These are phyloP conservation scores for Cladosporium sp. DNA, from an alignment of 2,329 filamentous ascomycete species.

Conservation along the genomic window DNA sequence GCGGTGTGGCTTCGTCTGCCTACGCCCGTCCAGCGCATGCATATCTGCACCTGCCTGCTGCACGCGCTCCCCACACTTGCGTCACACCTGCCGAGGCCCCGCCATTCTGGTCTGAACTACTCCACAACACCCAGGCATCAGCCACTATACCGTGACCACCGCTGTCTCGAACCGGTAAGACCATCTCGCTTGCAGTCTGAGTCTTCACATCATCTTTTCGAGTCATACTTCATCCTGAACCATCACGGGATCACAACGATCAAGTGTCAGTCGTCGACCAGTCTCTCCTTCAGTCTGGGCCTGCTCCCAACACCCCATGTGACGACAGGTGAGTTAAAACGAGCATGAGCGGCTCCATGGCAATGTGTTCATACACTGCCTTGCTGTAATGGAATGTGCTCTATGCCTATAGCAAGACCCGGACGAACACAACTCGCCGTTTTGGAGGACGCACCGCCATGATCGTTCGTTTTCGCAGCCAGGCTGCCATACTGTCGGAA, in stretches of 20 bases:
- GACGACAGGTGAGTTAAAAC: not conserved
- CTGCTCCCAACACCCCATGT: too few species aligned
- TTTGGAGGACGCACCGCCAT: too few species aligned
- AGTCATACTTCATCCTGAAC: not conserved
- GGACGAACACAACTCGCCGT: too few species aligned
- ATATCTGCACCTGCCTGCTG: not conserved
- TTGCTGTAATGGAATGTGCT: too few species aligned
- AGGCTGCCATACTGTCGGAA: too few species aligned
- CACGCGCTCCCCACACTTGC: slow-evolving; percentile 3
- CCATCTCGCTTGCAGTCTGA: not conserved
- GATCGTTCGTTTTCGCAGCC: too few species aligned
- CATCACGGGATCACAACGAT: not conserved
- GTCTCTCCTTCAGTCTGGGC: too few species aligned
- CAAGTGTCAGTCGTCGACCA: not conserved
- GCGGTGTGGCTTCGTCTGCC: slow-evolving; percentile 4
- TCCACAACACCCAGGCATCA: not conserved
- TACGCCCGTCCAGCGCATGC: not conserved
- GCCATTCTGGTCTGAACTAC: too few species aligned
- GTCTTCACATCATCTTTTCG: not conserved
- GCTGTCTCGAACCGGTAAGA: not conserved
- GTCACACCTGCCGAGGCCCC: not conserved
- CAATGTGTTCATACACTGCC: not conserved
- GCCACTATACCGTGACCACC: slow-evolving; percentile 5
- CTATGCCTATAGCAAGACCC: too few species aligned
- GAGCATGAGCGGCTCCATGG: not conserved